Evolutionary conservation across 768 basidiomycete species (phyloP).

Genomic region (Cystofilobasidium capitatum): DNA sequence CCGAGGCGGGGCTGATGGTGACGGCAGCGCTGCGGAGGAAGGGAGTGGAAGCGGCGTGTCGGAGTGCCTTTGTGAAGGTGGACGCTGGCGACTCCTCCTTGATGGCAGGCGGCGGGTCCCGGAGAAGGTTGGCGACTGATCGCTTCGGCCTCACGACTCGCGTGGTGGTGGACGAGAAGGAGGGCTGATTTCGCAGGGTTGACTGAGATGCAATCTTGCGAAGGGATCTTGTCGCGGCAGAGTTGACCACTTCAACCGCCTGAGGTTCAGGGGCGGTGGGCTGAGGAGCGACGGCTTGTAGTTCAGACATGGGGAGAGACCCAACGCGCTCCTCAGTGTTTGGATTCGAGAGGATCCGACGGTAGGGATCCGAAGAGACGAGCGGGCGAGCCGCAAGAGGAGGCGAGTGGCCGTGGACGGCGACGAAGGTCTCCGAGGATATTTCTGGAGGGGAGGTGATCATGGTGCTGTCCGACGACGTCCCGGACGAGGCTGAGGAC

Average conservation of each 20-base stretch:
- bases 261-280: too few species aligned
- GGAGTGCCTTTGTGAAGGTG: not conserved
- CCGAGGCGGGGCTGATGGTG: not conserved
- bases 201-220: slow-evolving; percentile 1
- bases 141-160: not conserved
- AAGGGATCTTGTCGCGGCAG: not conserved
- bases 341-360: not conserved
- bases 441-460: slow-evolving; percentile 2
- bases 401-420: not conserved
- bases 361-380: not conserved
- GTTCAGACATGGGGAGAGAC: not conserved
- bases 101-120: too few species aligned
- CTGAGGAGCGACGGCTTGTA: too few species aligned
- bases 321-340: not conserved
- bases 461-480: not conserved
- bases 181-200: not conserved
- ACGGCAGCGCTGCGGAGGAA: not conserved
- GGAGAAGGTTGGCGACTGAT: not conserved
- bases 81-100: not conserved
- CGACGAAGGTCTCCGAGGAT: not conserved
- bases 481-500: not conserved
- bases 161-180: not conserved
- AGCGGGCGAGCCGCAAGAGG: not conserved
- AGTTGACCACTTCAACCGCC: not conserved
- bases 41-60: not conserved